These are phyloP conservation scores for Xylaria sp. DNA, from an alignment of 2,329 filamentous ascomycete genomes.

Conservation along the genomic window DNA sequence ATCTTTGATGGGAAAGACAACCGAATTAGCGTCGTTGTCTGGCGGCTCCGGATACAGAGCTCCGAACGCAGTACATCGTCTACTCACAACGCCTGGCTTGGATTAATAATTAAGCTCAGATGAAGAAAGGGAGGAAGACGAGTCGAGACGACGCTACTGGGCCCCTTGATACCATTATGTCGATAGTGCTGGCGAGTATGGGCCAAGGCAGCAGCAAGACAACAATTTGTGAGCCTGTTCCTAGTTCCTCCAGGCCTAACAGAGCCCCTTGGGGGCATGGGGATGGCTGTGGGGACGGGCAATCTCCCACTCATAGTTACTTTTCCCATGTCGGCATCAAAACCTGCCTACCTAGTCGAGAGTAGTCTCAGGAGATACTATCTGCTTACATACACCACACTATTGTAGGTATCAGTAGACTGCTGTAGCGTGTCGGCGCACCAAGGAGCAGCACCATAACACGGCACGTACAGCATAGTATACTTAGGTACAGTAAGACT, in stretches of 20 bases:
- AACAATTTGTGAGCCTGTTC: too few relatives aligned
- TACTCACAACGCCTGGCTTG: not conserved
- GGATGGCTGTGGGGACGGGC: constrained; percentile 5
- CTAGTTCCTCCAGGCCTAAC: too few relatives aligned
- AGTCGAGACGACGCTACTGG: not conserved
- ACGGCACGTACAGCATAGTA: too few relatives aligned
- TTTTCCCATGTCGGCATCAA: not conserved
- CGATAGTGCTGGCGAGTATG: too few relatives aligned
- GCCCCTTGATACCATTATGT: not conserved
- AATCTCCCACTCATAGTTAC: constrained; percentile 22
- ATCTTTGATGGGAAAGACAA: constrained; percentile 14
- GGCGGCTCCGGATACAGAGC: not conserved
- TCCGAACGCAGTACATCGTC: not conserved
- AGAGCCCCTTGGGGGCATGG: not conserved
- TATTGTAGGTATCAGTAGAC: not conserved
- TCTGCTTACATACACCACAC: not conserved
- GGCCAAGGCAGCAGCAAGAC: not conserved
- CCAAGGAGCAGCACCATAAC: not conserved
- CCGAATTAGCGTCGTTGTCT: constrained; percentile 14
- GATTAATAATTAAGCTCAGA: not conserved
- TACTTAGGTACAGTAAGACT: not conserved
- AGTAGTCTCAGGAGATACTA: constrained; percentile 21
- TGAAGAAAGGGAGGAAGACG: not conserved
- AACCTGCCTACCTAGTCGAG: constrained; percentile 4
- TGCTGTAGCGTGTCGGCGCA: too few relatives aligned